Base-by-base conservation (phyloP, 192 early-diverging fungal species). In the Coemansia brasiliensis region DNA sequence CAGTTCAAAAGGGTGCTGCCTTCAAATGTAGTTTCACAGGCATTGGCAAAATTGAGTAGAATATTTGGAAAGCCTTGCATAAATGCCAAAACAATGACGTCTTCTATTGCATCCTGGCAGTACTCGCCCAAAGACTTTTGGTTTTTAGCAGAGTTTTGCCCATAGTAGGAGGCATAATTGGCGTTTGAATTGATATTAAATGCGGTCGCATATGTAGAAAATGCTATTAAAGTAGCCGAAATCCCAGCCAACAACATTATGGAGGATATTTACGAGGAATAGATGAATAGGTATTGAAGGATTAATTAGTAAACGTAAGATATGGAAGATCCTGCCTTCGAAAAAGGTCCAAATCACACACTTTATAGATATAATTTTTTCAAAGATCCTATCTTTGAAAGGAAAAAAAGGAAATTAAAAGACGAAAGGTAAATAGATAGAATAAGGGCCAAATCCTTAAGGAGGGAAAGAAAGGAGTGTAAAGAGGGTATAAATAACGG, bases 41-140 rank as follows among this genome's bases (percentile, higher is more conserved):
- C 69, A 27, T 80, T 84, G 62, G 86, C 84, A 52, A 88, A 79
- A 57, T 88, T 87, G 25, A 87, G 69, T 17, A 74, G 27, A 3
- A 86, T 80, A 1, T 66, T 52, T 1, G 82, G 80, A 63, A 86
- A 86, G 8, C 70, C 61, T 39, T 77, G 80, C 61, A 88, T 67
- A 57, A 90, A 90, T 17, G 83, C 81, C 24, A 88, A 39, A 1
- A 84, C 77, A 22, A 90, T 76, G 37, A 85, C 58, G 57, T 87
- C 82, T 43, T 86, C 80, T 0, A 74, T 83, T 10, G 74, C 63
- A 52, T 88, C 85, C 27, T 82, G 46, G 45, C 88, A 90, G 63
- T 90, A 90, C 16, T 79, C 38, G 7, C 67, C 62, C 1, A 79
- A 58, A 3, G 61, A 49, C 45, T 65, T 52, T 46, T 79, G 70